Conservation (phyloP, 2,329 filamentous ascomycete genomes). For the Xenosphaeropsis pyriputrescens region DNA sequence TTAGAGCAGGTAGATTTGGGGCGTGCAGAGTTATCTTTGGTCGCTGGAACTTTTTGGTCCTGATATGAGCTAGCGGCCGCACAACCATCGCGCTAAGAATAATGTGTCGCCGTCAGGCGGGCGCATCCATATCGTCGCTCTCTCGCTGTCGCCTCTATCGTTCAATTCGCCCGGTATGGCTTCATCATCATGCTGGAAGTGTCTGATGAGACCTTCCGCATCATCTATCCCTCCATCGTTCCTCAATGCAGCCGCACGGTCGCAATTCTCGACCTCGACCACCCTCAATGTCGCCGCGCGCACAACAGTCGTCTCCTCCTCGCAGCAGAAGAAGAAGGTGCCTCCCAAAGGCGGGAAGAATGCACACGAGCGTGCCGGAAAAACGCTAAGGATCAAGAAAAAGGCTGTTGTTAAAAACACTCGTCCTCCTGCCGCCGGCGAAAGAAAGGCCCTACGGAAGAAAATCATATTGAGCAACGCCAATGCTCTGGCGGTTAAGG, state of each 20-base stretch:
- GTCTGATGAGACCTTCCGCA: constrained; percentile 31
- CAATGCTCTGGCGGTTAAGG: constrained; percentile 69
- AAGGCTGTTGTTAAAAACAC: constrained; percentile 18
- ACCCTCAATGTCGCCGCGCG: neutral
- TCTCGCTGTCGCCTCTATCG: constrained; percentile 1
- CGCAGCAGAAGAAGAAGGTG: constrained; percentile 4
- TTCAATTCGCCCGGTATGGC: constrained; percentile 27
- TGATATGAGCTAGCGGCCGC: too few species aligned
- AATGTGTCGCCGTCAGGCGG: neutral
- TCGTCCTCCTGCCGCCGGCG: constrained; percentile 54
- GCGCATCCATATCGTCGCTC: neutral
- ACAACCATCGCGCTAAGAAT: too few species aligned
- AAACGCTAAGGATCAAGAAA: constrained; percentile 29
- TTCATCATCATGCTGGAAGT: constrained; percentile 42
- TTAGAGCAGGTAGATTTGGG: too few species aligned
- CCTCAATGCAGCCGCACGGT: constrained; percentile 7
- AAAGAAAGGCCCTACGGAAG: constrained; percentile 78
- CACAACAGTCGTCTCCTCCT: neutral
- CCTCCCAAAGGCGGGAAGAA: neutral
- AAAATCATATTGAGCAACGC: constrained; percentile 86
- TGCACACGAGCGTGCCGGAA: constrained; percentile 5
- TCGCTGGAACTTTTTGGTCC: too few species aligned
- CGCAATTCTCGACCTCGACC: constrained; percentile 25
- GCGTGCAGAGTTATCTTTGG: too few species aligned
- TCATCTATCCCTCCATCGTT: neutral